phyloP scores from a whole-genome alignment of 805 yeast species.

The Brettanomyces anomalus region DNA sequence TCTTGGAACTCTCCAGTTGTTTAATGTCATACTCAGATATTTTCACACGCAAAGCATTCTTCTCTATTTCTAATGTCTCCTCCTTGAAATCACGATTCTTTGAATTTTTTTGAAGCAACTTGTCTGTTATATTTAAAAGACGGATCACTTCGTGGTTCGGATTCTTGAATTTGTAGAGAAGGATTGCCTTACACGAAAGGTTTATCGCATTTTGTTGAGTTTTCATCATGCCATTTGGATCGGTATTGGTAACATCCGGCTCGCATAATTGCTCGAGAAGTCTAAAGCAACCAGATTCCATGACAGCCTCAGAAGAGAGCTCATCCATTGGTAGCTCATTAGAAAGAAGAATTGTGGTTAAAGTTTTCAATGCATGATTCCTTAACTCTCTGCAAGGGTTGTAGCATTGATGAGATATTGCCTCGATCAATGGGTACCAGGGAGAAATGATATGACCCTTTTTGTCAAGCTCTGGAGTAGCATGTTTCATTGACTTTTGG shows the following conservation, averaged over 20 bases:
- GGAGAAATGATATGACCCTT: conserved; percentile 16
- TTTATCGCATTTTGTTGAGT: conserved; percentile 64
- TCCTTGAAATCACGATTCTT: conserved; percentile 16
- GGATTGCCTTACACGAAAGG: conserved; percentile 49
- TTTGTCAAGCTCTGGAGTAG: conserved; percentile 7
- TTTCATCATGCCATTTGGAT: conserved; percentile 49
- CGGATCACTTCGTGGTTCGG: conserved; percentile 16
- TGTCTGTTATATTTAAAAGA: conserved; percentile 19
- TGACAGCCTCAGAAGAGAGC: conserved; percentile 42
- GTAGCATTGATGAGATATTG: conserved; percentile 80
- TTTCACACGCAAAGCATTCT: conserved; percentile 25
- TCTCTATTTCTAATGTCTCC: conserved; percentile 25
- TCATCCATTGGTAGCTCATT: conserved; percentile 24
- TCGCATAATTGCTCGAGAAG: conserved; percentile 56
- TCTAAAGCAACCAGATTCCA: conserved; percentile 72
- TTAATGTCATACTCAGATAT: conserved; percentile 17
- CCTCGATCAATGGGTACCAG: conserved; percentile 63
- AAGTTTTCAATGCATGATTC: conserved; percentile 48
- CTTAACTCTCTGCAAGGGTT: conserved; percentile 81
- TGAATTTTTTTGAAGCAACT: conserved; percentile 16
- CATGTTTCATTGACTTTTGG: conserved; percentile 21
- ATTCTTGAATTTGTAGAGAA: conserved; percentile 22
- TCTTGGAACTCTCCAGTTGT: conserved; percentile 14
- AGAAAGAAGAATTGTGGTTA: conserved; percentile 44
- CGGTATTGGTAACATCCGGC: conserved; percentile 55